These are phyloP conservation scores for Fusarium sp. DNA, from an alignment of 2,329 filamentous ascomycete genomes.

Conservation along the genomic window DNA sequence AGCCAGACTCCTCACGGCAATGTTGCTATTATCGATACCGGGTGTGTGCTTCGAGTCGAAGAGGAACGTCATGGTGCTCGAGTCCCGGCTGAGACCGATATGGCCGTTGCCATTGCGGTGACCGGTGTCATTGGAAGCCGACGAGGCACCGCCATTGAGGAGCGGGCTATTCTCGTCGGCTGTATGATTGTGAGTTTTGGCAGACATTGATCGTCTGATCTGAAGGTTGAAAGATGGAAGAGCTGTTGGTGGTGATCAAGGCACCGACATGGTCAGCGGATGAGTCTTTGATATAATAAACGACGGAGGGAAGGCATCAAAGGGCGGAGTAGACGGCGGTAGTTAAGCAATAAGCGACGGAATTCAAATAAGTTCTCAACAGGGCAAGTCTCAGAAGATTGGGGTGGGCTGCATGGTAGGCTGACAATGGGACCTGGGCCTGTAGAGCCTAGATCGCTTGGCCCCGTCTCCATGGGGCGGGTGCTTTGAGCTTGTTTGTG, in stretches of 20 bases:
- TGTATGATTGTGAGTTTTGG: slow-evolving; percentile 37
- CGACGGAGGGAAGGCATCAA: not conserved
- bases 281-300: not conserved
- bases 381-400: slow-evolving; percentile 12
- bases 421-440: slow-evolving; percentile 23
- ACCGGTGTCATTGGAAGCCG: slow-evolving; percentile 28
- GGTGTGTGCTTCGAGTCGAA: slow-evolving; percentile 61
- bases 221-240: slow-evolving; percentile 37
- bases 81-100: slow-evolving; percentile 35
- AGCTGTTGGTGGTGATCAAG: slow-evolving; percentile 40
- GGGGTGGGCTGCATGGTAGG: slow-evolving; percentile 22
- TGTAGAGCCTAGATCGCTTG: slow-evolving; percentile 22
- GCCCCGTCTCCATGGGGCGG: slow-evolving; percentile 9
- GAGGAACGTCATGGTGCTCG: slow-evolving; percentile 52
- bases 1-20: slow-evolving; percentile 56
- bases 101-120: slow-evolving; percentile 37
- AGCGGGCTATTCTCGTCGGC: slow-evolving; percentile 55
- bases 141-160: slow-evolving; percentile 50
- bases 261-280: slow-evolving; percentile 45
- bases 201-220: slow-evolving; percentile 47
- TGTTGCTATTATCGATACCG: slow-evolving; percentile 59
- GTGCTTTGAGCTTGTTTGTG: slow-evolving; percentile 26
- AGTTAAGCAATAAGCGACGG: slow-evolving; percentile 7
- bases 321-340: slow-evolving; percentile 4
- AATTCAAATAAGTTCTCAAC: slow-evolving; percentile 7